Base-by-base conservation (phyloP, 345 rosid species). In the Citrus australasica region DNA sequence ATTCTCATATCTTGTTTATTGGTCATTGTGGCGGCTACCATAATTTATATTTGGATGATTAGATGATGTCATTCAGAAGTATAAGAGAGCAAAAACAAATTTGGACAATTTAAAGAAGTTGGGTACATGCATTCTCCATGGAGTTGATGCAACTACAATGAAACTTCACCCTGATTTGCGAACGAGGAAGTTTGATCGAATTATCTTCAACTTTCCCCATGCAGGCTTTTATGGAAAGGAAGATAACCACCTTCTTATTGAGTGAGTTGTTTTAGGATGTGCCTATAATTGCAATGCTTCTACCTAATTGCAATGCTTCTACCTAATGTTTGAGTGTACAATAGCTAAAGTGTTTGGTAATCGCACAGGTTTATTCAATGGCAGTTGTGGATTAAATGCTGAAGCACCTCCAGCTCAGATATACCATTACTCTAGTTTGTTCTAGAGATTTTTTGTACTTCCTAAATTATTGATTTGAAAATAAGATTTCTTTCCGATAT, bases 121-220 rank as follows among this genome's bases (percentile, higher is more conserved):
- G 40, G 94, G 89, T 73, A 92, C 92, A 53, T 28, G 42, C 19
- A 40, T 84, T 59, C 16, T 86, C 24, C 84, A 85, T 77, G 88
- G 84, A 80, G 90, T 88, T 68, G 93, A 91, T 84, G 90, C 92
- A 24, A 88, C 86, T 58, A 81, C 59, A 59, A 84, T 91, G 83
- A 78, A 78, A 27, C 53, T 38, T 60, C 85, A 86, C 48, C 53
- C 82, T 8, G 28, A 73, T 77, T 83, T 92, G 79, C 62, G 33
- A 48, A 76, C 0, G 74, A 82, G 75, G 60, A 88, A 78, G 73
- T 90, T 88, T 28, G 92, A 92, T 66, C 82, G 87, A 8, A 76
- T 90, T 58, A 80, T 90, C 77, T 87, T 82, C 80, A 85, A 85
- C 83, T 92, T 89, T 78, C 97, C 97, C 9, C 93, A 89, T 61